These are phyloP conservation scores for Harringtonia lauricola DNA, from an alignment of 2,329 filamentous ascomycete genomes.

Conservation along the genomic window DNA sequence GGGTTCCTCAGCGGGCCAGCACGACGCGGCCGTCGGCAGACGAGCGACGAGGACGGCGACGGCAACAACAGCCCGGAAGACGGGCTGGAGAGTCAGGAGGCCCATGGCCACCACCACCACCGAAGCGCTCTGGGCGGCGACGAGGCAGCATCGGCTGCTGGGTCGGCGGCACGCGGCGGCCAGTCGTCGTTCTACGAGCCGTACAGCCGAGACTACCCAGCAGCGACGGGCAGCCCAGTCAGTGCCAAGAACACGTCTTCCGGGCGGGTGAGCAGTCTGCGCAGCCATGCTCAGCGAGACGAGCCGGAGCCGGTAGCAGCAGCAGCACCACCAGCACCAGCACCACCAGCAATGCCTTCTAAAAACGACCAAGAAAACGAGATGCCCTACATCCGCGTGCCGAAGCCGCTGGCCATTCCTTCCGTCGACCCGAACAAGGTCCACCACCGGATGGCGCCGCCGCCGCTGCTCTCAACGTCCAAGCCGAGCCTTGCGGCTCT, in stretches of 20 bases:
- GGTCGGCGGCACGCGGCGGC: constrained; percentile 14
- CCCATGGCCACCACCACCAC: background rate
- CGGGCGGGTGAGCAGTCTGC: constrained; percentile 5
- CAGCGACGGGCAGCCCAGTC: constrained; percentile 47
- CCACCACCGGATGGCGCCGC: constrained; percentile 35
- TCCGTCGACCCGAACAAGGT: constrained; percentile 34
- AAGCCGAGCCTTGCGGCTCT: background rate
- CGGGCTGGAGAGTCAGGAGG: constrained; percentile 27
- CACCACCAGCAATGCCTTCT: constrained; percentile 34
- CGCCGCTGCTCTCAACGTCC: constrained; percentile 14
- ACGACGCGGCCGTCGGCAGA: constrained; percentile 57
- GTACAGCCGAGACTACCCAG: constrained; percentile 33
- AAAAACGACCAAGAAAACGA: constrained; percentile 79
- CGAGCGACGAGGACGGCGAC: constrained; percentile 51
- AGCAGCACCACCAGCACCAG: background rate
- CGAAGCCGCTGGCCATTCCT: constrained; percentile 37
- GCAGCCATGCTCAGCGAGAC: constrained; percentile 21
- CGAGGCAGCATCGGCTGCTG: background rate
- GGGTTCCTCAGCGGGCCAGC: constrained; percentile 73
- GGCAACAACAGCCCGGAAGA: constrained; percentile 20
- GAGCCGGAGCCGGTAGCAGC: background rate
- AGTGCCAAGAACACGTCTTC: constrained; percentile 31
- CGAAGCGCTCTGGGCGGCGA: background rate
- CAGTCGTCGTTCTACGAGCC: constrained; percentile 31
- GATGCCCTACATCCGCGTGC: constrained; percentile 52